Conservation (phyloP, 2,329 filamentous ascomycete species). For the Elsinoe ampelina region DNA sequence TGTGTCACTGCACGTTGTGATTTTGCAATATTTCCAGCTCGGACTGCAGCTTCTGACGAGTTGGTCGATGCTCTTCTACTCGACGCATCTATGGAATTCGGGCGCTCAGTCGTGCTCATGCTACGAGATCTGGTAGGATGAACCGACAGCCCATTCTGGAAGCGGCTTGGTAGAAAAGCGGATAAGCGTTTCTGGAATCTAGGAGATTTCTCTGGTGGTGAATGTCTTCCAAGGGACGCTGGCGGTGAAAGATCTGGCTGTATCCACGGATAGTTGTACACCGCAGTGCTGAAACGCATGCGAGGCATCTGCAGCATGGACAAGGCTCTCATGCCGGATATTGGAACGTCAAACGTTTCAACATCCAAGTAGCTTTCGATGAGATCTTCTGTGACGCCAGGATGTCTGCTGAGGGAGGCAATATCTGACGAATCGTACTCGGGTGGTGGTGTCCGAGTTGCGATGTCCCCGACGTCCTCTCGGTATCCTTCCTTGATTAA, state of each 20-base stretch:
- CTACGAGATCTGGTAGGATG: neutral
- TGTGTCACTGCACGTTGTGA: neutral
- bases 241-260: neutral
- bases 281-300: neutral
- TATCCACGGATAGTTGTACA: neutral
- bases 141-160: neutral
- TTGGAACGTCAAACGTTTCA: neutral
- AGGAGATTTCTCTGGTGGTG: neutral
- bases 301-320: neutral
- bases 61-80: neutral
- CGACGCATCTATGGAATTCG: neutral
- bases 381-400: neutral
- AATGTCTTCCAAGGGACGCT: neutral
- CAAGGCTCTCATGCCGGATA: neutral
- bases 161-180: neutral
- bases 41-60: neutral
- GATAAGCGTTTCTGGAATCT: no score
- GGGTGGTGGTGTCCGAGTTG: constrained; percentile 20
- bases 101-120: neutral
- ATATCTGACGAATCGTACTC: neutral
- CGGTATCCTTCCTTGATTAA: constrained; percentile 62
- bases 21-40: neutral
- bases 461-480: constrained; percentile 37
- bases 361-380: neutral
- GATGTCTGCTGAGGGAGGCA: neutral